Conservation (phyloP, 805 yeast genomes). For the Monosporozyma aerobia region DNA sequence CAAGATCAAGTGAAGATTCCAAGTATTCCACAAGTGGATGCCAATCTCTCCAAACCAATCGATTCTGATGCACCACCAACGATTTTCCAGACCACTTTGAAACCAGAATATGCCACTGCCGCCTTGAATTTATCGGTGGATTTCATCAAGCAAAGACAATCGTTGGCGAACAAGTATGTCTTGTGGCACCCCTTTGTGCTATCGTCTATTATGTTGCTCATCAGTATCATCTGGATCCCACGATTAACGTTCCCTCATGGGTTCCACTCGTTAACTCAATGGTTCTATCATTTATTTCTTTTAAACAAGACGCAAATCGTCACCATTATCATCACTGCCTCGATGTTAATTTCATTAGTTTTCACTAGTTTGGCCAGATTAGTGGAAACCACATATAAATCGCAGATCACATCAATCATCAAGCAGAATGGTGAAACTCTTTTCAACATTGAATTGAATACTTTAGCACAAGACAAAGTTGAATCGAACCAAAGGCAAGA, state of each 20-base stretch:
- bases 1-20: slow-evolving; percentile 3
- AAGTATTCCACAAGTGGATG: slow-evolving; percentile 36
- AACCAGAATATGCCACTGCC: slow-evolving; percentile 52
- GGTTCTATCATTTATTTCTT: slow-evolving; percentile 16
- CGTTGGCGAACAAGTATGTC: slow-evolving; percentile 36
- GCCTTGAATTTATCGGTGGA: slow-evolving; percentile 58
- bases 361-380: slow-evolving; percentile 34
- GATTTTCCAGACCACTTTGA: slow-evolving; percentile 39
- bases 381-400: slow-evolving; percentile 41
- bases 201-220: slow-evolving; percentile 14
- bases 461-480: slow-evolving; percentile 32
- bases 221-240: slow-evolving; percentile 16
- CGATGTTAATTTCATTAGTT: slow-evolving; percentile 32
- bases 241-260: slow-evolving; percentile 14
- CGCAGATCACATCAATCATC: slow-evolving; percentile 31
- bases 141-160: slow-evolving; percentile 38
- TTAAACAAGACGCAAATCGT: slow-evolving; percentile 25
- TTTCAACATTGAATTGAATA: slow-evolving; percentile 22
- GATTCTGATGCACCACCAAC: slow-evolving; percentile 43
- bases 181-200: slow-evolving; percentile 40
- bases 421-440: slow-evolving; percentile 27
- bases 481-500: not conserved
- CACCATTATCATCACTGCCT: slow-evolving; percentile 33
- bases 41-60: slow-evolving; percentile 47
- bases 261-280: slow-evolving; percentile 15